Base-by-base conservation (phyloP, 495 filamentous ascomycete species). In the Elaphomyces granulatus region DNA sequence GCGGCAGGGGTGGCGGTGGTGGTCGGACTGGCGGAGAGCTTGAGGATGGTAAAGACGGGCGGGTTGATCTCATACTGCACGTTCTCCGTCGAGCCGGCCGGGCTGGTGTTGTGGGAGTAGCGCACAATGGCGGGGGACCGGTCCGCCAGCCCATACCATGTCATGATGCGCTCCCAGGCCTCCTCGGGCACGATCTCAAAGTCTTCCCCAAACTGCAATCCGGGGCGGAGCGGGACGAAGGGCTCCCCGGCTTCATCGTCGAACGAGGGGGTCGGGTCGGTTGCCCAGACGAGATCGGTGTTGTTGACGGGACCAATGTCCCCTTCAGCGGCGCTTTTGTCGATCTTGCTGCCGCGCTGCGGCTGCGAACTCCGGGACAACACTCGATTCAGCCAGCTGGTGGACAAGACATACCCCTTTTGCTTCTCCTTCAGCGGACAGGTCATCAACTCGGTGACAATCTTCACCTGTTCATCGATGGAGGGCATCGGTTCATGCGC, bases 271-370 rank as follows among this genome's bases (percentile, higher is more conserved):
- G 47, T 46, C 6, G 55, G 62, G 41, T 63, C 67, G 15, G 54
- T 64, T 23, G 65, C 66, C 32, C 69, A 51, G 20, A 69, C 52
- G 20, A 70, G 53, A 46, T 84, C 82, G 3, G 81, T 75, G 53
- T 94, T 96, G 60, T 95, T 86, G 20, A 96, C 77, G 0, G 83
- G 83, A 2, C 86, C 87, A 23, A 90, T 69, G 8, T 76, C 66
- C 8, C 70, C 75, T 41, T 82, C 77, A 20, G 59, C 43, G 3
- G 69, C 64, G 35, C 75, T 71, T 48, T 87, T 83, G 39, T 68
- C 60, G 15, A 43, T 21, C 37, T 64, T 56, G 45, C 69, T 71
- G 10, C 61, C 64, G 44, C 68, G 60, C 35, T 58, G 50, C 19
- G 61, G 54, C 15, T 78, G 70, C 2, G 72, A 59, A 32, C 77